A percentile compares a stretch with the other conserved stretches of the same genome.
These are phyloP conservation scores for Podaxis sp. DNA, from an alignment of 768 basidiomycete species.

Conservation along the genomic window DNA sequence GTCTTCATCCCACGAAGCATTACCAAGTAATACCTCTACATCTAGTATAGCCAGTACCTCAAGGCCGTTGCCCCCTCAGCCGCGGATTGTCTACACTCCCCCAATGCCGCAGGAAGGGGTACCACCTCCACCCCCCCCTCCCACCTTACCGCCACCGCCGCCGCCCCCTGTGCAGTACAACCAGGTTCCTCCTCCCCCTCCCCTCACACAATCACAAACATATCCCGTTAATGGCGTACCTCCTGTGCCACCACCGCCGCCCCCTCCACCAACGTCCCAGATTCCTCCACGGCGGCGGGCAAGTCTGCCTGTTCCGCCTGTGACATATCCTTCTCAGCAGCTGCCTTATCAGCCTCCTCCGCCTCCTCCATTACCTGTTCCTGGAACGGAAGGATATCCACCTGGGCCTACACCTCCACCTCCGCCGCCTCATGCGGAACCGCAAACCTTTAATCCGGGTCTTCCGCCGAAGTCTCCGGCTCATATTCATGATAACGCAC, in stretches of 20 bases:
- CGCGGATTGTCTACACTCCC: constrained; percentile 35
- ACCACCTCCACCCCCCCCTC: constrained; percentile 26
- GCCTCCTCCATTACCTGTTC: constrained; percentile 31
- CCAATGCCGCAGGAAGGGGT: constrained; percentile 43
- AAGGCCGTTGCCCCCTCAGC: constrained; percentile 25
- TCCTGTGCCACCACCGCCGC: constrained; percentile 28
- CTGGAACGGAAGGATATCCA: constrained; percentile 25
- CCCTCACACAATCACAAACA: constrained; percentile 19
- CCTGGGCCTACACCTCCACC: constrained; percentile 26
- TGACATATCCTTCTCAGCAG: constrained; percentile 37
- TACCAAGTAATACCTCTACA: constrained; percentile 17
- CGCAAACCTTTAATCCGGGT: constrained; percentile 4
- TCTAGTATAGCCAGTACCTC: constrained; percentile 13
- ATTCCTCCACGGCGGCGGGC: constrained; percentile 18
- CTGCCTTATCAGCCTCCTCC: constrained; percentile 31
- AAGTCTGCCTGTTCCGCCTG: constrained; percentile 51
- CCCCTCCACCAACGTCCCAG: constrained; percentile 25
- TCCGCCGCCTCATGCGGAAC: constrained; percentile 16
- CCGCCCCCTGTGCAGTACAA: constrained; percentile 23
- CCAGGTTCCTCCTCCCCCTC: constrained; percentile 3
- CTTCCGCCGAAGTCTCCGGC: constrained; percentile 40
- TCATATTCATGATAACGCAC: constrained; percentile 30
- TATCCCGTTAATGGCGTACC: constrained; percentile 17
- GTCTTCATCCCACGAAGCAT: constrained; percentile 30
- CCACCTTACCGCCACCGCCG: constrained; percentile 25